Evolutionary conservation across 331 rosid genomes (phyloP), one percentile per base, ranked within the genome.

Genomic region (Ulmus americana): DNA sequence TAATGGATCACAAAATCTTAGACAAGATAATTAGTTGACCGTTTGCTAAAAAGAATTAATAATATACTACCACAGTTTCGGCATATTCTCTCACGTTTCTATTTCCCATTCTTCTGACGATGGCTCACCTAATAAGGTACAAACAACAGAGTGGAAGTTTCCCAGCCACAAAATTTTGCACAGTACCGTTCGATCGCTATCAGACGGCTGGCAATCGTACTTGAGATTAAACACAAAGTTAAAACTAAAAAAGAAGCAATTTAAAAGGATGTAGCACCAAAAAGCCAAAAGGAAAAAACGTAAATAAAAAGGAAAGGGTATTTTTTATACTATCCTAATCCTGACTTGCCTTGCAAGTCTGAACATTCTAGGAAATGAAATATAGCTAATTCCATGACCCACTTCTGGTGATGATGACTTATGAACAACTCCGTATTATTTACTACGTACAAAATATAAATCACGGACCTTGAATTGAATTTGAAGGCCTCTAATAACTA

Each of bases 331-430:
- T 49, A 28, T 39, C 35, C 10, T 0, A 1, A 41, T 10, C 52
- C 12, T 20, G 38, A 35, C 68, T 66, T 65, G 48, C 67, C 72
- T 73, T 51, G 50, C 49, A 66, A 65, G 60, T 40, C 39, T 47
- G 12, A 59, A 13, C 13, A n/a, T 16, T 44, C 7, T 15, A 3
- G 10, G 6, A 7, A 44, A 61, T 42, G 10, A 7, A 40, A 41
- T 3, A 7, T 45, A 10, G 14, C 35, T 28, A 28, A 28, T 7
- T 39, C 6, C 18, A 14, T 10, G 20, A 45, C 13, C 49, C 22
- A 10, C 9, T 8, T 42, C 11, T 41, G 9, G 10, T 55, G n/a
- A 10, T 43, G 1, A 15, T 60, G 39, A 14, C 35, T 60, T 2
- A 28, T 3, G 35, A 28, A 28, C 35, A 28, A 28, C 35, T 28